Evolutionary conservation across 2,329 filamentous ascomycete species (phyloP).

Genomic region (Nannizziopsis arthrosporioides): DNA sequence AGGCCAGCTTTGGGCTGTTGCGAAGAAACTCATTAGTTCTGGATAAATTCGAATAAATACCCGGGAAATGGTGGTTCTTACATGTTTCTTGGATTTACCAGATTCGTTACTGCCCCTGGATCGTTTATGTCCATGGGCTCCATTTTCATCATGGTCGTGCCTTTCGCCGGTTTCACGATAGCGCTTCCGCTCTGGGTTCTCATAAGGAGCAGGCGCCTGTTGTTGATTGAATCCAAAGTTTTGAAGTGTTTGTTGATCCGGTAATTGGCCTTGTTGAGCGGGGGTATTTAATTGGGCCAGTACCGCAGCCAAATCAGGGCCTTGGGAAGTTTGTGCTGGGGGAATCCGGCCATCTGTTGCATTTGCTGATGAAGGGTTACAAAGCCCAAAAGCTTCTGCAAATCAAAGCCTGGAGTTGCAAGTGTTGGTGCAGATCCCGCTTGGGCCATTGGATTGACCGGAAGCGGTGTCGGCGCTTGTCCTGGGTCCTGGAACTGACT

Average conservation of each 20-base stretch:
- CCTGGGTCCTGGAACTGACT: constrained; percentile 29
- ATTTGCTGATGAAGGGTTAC: constrained; percentile 29
- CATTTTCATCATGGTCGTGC: constrained; percentile 24
- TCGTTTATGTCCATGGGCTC: constrained; percentile 24
- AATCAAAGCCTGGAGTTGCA: constrained; percentile 24
- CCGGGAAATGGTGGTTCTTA: constrained; percentile 17
- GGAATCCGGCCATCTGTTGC: constrained; percentile 22
- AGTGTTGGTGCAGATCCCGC: constrained; percentile 15
- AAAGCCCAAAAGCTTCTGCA: constrained; percentile 31
- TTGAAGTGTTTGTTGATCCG: constrained; percentile 13
- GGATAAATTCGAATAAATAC: background rate
- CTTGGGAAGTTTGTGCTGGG: constrained; percentile 13
- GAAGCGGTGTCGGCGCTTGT: constrained; percentile 18
- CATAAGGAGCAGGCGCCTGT: constrained; percentile 19
- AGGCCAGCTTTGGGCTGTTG: constrained; percentile 33
- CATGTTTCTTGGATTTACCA: constrained; percentile 27
- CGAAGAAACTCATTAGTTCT: background rate
- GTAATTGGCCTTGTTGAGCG: constrained; percentile 20
- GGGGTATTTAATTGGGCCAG: constrained; percentile 23
- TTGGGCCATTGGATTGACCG: constrained; percentile 20
- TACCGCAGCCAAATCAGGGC: constrained; percentile 14
- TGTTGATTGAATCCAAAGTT: constrained; percentile 13
- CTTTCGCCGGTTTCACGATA: constrained; percentile 25
- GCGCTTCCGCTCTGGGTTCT: constrained; percentile 34
- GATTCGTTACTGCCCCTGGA: constrained; percentile 23